Base-by-base conservation (phyloP, 495 filamentous ascomycete genomes). In the Alectoria sarmentosa region DNA sequence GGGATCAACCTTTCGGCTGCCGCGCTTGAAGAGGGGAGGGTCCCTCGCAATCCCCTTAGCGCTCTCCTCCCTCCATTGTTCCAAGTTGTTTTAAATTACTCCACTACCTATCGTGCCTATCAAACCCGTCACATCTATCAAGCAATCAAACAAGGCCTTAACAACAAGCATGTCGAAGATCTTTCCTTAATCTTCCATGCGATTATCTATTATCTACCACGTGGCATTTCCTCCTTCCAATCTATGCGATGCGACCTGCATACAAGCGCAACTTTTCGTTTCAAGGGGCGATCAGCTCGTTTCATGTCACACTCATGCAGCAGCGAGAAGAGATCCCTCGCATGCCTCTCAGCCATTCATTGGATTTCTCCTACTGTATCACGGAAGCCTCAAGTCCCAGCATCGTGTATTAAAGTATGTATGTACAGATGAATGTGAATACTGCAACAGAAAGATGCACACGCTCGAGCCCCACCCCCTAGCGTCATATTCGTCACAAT, bases 181-280 rank as follows among this genome's bases (percentile, higher is more conserved):
- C 48, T 52, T 52, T 7, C n/a, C 26, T 17, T 30, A 34, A 55
- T 55, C 52, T 55, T 55, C 52, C 52, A 55, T 55, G 52, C 52
- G 52, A 55, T 55, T 32, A 55, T 55, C 52, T 55, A 55, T 17
- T 21, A 55, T 55, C 30, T 55, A 34, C 52, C 52, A 55, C 52
- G 52, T 55, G 52, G 52, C 1, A 36, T 32, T 9, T 21, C 11
- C 4, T 49, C 0, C 4, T 49, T 19, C 5, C 48, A 52, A 52
- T 32, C 52, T n/a, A n/a, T 28, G 6, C 3, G 17, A 55, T 55
- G 30, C 52, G 28, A 26, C 30, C 0, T 34, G 52, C 52, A 55
- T 55, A 17, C 19, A 55, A 55, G 52, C 52, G 52, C 52, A 55
- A 34, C 0, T 19, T 21, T 17, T 34, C 30, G 52, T 55, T 55